Percentiles rank a stretch among this genome's conserved stretches.
Conservation (phyloP, 2,329 filamentous ascomycete species). For the Stromatinia cepivora region DNA sequence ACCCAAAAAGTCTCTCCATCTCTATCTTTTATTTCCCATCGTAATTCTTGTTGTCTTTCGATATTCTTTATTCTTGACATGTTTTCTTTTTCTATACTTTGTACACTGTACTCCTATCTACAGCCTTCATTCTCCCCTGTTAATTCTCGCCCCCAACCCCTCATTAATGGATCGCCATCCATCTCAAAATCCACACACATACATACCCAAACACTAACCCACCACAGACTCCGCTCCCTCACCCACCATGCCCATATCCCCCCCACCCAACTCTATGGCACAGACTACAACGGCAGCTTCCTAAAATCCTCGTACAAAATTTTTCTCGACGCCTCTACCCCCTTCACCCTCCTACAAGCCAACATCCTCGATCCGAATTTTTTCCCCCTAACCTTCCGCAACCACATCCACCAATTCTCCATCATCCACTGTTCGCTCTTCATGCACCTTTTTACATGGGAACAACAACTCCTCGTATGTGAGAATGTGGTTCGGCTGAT, state of each 20-base stretch:
- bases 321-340: conserved; percentile 41
- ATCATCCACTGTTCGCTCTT: conserved; percentile 24
- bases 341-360: conserved; percentile 16
- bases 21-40: background rate
- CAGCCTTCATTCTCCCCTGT: background rate
- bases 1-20: too few relatives aligned
- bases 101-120: too few relatives aligned
- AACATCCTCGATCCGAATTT: conserved; percentile 23
- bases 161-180: background rate
- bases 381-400: conserved; percentile 18
- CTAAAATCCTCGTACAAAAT: conserved; percentile 43
- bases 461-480: conserved; percentile 22
- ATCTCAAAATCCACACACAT: background rate
- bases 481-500: conserved; percentile 1
- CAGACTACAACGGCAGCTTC: conserved; percentile 41
- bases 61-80: too few relatives aligned
- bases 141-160: background rate
- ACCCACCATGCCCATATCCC: conserved; percentile 41
- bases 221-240: conserved; percentile 40
- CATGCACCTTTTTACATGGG: conserved; percentile 26
- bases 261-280: conserved; percentile 38
- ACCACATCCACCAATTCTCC: conserved; percentile 14
- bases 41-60: too few relatives aligned
- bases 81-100: background rate
- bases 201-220: background rate